Conservation (phyloP, 2,329 filamentous ascomycete genomes). For the Xylariaceae sp. region DNA sequence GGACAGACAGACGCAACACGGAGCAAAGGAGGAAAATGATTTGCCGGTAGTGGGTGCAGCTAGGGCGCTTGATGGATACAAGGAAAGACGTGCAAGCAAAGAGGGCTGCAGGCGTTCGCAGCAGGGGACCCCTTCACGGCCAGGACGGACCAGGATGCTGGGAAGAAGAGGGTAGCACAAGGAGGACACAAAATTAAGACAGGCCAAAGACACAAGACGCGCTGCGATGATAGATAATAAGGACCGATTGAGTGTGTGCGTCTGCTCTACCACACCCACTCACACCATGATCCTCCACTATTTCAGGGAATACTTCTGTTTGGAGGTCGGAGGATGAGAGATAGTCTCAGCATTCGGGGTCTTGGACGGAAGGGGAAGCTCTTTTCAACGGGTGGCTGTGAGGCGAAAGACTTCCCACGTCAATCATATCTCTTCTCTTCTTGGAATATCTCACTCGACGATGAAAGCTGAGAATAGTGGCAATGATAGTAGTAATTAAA, state of each 20-base stretch:
- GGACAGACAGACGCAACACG: constrained; percentile 12
- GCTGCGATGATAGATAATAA: constrained; percentile 1
- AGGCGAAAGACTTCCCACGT: constrained; percentile 15
- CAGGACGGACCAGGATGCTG: constrained; percentile 15
- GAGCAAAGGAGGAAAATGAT: constrained; percentile 13
- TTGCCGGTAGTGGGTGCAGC: constrained; percentile 8
- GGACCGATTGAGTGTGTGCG: neutral
- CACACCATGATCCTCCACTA: neutral
- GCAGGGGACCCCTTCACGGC: constrained; percentile 21
- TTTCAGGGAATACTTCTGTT: constrained; percentile 2
- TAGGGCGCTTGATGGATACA: constrained; percentile 10
- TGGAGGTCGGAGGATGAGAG: constrained; percentile 7
- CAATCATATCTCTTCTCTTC: constrained; percentile 9
- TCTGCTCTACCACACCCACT: constrained; percentile 4
- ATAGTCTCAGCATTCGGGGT: constrained; percentile 8
- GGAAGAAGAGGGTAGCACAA: neutral
- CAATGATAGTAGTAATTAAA: no score
- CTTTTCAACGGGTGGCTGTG: constrained; percentile 5
- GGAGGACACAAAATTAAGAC: neutral
- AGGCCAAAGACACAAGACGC: neutral
- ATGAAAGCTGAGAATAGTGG: no score
- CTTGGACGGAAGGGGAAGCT: constrained; percentile 16
- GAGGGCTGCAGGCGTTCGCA: constrained; percentile 22
- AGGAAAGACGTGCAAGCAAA: no score
- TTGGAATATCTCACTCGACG: constrained; percentile 3